Evolutionary conservation across 2,329 filamentous ascomycete genomes (phyloP), one percentile per base, ranked within the genome.

Genomic region (Fusarium nisikadoi): DNA sequence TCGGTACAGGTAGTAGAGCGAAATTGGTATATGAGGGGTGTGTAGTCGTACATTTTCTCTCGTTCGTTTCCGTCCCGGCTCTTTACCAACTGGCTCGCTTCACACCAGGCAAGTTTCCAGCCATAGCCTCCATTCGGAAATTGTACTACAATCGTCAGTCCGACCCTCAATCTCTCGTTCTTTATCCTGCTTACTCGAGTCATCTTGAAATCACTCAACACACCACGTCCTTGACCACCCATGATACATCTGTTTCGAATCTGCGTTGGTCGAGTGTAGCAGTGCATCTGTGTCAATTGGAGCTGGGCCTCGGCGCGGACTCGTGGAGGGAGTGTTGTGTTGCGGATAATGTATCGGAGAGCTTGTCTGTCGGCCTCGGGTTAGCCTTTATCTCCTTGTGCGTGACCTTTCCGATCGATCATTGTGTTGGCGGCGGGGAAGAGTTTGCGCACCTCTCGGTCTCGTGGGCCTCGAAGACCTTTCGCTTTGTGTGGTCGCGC

Each of bases 401-500:
- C 9, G 2, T n/a, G 27, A 27, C 12, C 38, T 39, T n/a, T 39
- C 12, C 38, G 9, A 39, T n/a, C 5, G 17, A 2, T 20, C 4
- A 13, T 2, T 20, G 17, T 14, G 0, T 46, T 31, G 17, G 31
- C 33, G 17, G 35, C 25, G 29, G 41, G 46, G 39, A 52, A 74
- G 71, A 72, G 63, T 61, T 76, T 73, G 72, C 82, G 71, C 86
- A 97, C 95, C 95, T 92, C 84, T 98, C 93, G 8, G 94, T 90
- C 85, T 99, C 96, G 80, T 92, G 86, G 80, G 94, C 87, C 80
- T 92, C 93, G 79, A 95, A 98, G 65, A 94, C 93, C 85, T 97
- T 95, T 78, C 96, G 93, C 89, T 98, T 99, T 61, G 94, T 95
- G 85, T 98, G 94, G 83, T 99, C 96, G 78, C 96, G 94, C 80